These are phyloP conservation scores for Noccaea caerulescens DNA, from an alignment of 345 rosid genomes.

Conservation along the genomic window DNA sequence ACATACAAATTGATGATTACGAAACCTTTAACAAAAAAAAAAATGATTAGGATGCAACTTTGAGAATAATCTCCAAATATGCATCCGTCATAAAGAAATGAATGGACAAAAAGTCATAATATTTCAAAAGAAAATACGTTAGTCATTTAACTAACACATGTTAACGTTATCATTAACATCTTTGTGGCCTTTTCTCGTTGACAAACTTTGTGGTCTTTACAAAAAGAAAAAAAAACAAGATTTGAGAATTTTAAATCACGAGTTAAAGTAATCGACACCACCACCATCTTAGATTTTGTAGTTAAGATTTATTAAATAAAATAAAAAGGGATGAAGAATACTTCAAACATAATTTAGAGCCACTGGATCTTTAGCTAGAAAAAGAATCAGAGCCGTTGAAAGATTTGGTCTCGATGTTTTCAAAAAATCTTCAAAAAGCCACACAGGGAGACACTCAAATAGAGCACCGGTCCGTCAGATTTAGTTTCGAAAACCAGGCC, in stretches of 20 bases:
- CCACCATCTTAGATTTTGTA: constrained; percentile 36
- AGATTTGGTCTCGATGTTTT: constrained; percentile 40
- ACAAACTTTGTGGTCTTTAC: constrained; percentile 24
- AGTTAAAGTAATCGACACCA: constrained; percentile 40
- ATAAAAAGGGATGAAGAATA: background rate
- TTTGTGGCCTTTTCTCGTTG: constrained; percentile 12
- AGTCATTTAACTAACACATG: constrained; percentile 40
- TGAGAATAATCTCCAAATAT: background rate
- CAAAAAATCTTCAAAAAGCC: constrained; percentile 48
- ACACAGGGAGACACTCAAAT: constrained; percentile 43
- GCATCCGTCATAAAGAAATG: background rate
- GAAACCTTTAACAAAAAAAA: background rate
- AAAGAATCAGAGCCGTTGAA: constrained; percentile 45
- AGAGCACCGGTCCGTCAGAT: constrained; percentile 50
- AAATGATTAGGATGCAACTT: background rate
- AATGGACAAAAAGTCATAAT: constrained; percentile 21
- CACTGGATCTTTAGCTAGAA: constrained; percentile 12
- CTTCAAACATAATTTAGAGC: constrained; percentile 19
- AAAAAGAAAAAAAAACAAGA: background rate
- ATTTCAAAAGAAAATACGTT: constrained; percentile 8
- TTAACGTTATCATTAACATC: constrained; percentile 34
- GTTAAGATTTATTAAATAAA: background rate
- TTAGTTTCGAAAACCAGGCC: constrained; percentile 49
- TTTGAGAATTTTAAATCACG: constrained; percentile 25
- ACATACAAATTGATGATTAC: background rate